phyloP scores from a whole-genome alignment of 768 basidiomycete genomes.

The Amanita pseudoporphyria region DNA sequence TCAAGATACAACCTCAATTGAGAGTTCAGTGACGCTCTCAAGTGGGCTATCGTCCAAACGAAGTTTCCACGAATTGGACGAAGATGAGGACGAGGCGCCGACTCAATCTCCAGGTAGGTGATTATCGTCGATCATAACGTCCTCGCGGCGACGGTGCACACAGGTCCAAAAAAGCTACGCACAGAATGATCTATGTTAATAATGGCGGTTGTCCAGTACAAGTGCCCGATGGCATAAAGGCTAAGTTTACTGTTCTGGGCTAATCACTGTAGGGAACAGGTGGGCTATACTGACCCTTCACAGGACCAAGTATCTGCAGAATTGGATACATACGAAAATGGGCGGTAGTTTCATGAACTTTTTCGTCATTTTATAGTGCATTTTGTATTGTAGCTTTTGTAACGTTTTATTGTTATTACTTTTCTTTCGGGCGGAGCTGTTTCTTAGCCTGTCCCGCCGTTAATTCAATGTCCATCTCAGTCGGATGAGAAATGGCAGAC shows the following conservation, averaged over 20 bases:
- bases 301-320: neutral
- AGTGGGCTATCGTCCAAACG: slow-evolving; percentile 49
- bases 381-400: neutral
- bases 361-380: neutral
- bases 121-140: neutral
- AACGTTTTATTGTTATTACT: neutral
- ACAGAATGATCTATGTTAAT: neutral
- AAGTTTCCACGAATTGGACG: slow-evolving; percentile 36
- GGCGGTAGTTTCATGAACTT: too few species aligned
- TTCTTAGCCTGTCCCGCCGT: neutral
- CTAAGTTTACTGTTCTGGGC: neutral
- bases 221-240: neutral
- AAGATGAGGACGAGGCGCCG: slow-evolving; percentile 22
- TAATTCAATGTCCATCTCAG: neutral
- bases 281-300: neutral
- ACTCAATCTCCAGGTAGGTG: slow-evolving; percentile 37
- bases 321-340: neutral
- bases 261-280: neutral
- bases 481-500: slow-evolving; percentile 40
- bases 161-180: slow-evolving; percentile 3
- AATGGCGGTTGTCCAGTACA: neutral
- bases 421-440: neutral
- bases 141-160: neutral
- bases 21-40: slow-evolving; percentile 47
- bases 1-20: slow-evolving; percentile 36